Evolutionary conservation across 176 grass and related monocot genomes (phyloP), one percentile per base, ranked within the genome.

Genomic region (Bromus sterilis): DNA sequence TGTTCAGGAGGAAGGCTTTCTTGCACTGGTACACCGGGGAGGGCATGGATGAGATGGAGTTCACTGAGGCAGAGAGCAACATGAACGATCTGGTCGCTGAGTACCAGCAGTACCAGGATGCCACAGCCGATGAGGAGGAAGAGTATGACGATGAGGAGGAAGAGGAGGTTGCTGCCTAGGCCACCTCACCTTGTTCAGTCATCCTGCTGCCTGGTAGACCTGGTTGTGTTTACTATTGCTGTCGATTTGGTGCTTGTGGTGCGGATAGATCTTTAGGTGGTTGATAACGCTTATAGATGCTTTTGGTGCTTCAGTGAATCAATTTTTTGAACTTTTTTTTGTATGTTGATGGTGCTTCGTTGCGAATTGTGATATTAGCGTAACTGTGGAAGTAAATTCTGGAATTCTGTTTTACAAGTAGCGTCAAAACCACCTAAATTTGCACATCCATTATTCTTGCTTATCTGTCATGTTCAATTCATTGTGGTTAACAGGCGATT

Each of bases 31-130:
- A 97, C 85, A 97, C 94, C 0, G 94, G 94, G 2, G 94, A 97
- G 77, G 94, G 94, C n/a, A 97, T 97, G 94, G 94, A 97, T 25
- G 91, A 97, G 87, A 97, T 97, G 91, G 94, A 94, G 68, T 95
- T 95, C 80, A 95, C 87, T 0, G 89, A 95, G 87, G 93, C 93
- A 0, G 92, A 94, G 81, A 94, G 92, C 84, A 94, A 94, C 84
- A 94, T 94, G 89, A 91, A 91, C 26, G 89, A 91, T 66, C 85
- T 91, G 43, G 89, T 91, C 16, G 85, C 89, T 0, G 89, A 91
- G 85, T 91, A 91, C 80, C 89, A 91, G 81, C 89, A 91, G 65
- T 91, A 91, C 81, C 89, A 91, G 80, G 89, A 91, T 14, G 89
- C 85, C 0, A 91, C 89, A 14, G 89, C 85, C 0, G 89, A 90